A percentile compares a stretch with the other conserved stretches of the same genome.
phyloP scores from a whole-genome alignment of 2,329 filamentous ascomycete genomes.

The Sclerotinia trifoliorum region DNA sequence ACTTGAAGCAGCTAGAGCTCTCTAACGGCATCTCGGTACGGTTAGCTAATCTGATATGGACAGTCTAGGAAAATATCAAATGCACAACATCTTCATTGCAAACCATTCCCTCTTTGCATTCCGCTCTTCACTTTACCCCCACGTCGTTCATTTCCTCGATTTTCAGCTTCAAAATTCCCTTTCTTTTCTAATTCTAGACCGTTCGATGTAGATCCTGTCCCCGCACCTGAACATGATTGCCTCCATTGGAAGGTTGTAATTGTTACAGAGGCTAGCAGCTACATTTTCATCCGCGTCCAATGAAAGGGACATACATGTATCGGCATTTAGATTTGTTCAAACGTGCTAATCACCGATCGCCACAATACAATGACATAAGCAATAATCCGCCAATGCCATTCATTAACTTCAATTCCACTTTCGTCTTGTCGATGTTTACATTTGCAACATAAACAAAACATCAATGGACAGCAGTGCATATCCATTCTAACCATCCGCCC shows the following conservation, averaged over 20 bases:
- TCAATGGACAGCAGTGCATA: neutral
- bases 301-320: neutral
- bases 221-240: neutral
- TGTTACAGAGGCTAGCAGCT: neutral
- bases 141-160: neutral
- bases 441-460: neutral
- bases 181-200: constrained; percentile 4
- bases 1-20: neutral
- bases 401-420: neutral
- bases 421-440: neutral
- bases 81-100: constrained; percentile 6
- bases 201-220: neutral
- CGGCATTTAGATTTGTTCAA: no score
- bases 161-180: neutral
- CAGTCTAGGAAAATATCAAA: neutral
- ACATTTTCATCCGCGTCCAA: neutral
- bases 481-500: neutral
- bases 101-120: neutral
- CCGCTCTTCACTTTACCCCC: neutral
- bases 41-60: neutral
- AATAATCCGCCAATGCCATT: neutral
- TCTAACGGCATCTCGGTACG: neutral
- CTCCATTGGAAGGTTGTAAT: neutral
- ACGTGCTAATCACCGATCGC: neutral
- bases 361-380: neutral